phyloP scores from a whole-genome alignment of 306 rosid genomes.

The Acacia crassicarpa region DNA sequence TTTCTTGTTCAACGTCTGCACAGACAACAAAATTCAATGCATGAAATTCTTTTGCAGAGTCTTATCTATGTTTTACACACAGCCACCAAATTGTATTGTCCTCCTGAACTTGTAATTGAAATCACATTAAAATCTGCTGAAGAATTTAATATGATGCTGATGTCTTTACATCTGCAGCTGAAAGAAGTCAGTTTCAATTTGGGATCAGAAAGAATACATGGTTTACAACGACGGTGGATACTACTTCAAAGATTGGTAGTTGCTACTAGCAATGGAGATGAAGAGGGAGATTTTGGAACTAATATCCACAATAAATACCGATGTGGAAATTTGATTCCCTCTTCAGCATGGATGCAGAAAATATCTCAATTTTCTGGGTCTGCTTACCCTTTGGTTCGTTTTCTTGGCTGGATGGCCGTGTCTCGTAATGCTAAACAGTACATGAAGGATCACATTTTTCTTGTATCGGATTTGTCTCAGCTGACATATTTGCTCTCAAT shows the following conservation, averaged over 20 bases:
- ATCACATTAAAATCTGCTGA: constrained; percentile 76
- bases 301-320: constrained; percentile 46
- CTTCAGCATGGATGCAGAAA: constrained; percentile 87
- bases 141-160: constrained; percentile 64
- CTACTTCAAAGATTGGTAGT: constrained; percentile 78
- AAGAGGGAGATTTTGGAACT: constrained; percentile 49
- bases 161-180: constrained; percentile 55
- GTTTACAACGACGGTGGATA: constrained; percentile 78
- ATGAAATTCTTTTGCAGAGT: constrained; percentile 89
- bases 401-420: constrained; percentile 98
- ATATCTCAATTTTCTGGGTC: constrained; percentile 66
- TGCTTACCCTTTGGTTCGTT: constrained; percentile 76
- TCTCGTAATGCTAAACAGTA: constrained; percentile 85
- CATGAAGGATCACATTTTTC: constrained; percentile 62
- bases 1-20: constrained; percentile 67
- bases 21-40: constrained; percentile 70
- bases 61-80: constrained; percentile 77
- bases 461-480: constrained; percentile 84
- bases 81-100: constrained; percentile 75
- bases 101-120: constrained; percentile 76
- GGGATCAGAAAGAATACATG: constrained; percentile 62
- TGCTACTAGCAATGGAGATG: constrained; percentile 70
- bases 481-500: constrained; percentile 63
- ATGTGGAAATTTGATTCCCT: constrained; percentile 74
- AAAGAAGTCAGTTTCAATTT: constrained; percentile 57